Percentiles rank a stretch among this genome's conserved stretches.
These are phyloP conservation scores for Fusarium sp. DNA, from an alignment of 2,329 filamentous ascomycete species.

Conservation along the genomic window DNA sequence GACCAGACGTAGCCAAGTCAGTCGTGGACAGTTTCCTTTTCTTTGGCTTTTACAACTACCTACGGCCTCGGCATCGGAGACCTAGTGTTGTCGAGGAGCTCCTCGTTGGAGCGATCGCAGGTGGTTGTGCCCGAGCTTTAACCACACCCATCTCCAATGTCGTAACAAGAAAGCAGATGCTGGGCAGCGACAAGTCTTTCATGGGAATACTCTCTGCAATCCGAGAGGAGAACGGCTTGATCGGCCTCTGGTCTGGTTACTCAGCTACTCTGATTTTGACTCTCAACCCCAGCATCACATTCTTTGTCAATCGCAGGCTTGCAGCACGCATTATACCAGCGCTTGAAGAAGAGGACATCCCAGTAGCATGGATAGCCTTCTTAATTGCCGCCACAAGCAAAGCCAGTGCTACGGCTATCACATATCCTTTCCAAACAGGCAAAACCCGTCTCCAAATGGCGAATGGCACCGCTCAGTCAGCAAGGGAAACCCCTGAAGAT, in stretches of 20 bases:
- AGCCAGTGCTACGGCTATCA: slow-evolving; percentile 77
- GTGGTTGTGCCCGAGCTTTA: slow-evolving; percentile 77
- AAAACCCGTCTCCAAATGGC: slow-evolving; percentile 80
- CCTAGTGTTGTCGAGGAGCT: slow-evolving; percentile 78
- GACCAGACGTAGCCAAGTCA: slow-evolving; percentile 73
- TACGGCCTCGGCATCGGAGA: slow-evolving; percentile 54
- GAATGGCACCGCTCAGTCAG: slow-evolving; percentile 42
- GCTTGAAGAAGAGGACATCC: slow-evolving; percentile 56
- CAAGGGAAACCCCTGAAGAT: slow-evolving; percentile 17
- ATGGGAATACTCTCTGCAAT: slow-evolving; percentile 73
- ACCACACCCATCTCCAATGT: slow-evolving; percentile 86
- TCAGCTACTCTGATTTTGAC: slow-evolving; percentile 83
- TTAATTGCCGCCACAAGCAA: slow-evolving; percentile 80
- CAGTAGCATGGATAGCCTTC: slow-evolving; percentile 55
- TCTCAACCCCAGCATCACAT: slow-evolving; percentile 87
- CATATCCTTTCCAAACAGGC: slow-evolving; percentile 88
- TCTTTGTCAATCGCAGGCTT: slow-evolving; percentile 81
- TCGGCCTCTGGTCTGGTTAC: slow-evolving; percentile 89
- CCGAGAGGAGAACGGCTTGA: slow-evolving; percentile 73
- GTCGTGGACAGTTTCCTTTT: slow-evolving; percentile 84
- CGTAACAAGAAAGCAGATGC: slow-evolving; percentile 83
- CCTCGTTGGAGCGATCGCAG: slow-evolving; percentile 76
- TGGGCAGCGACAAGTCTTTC: slow-evolving; percentile 57
- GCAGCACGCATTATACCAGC: slow-evolving; percentile 67
- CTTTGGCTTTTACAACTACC: slow-evolving; percentile 80